Base-by-base conservation (phyloP, 768 basidiomycete species). In the Leucosporidium yakuticum region DNA sequence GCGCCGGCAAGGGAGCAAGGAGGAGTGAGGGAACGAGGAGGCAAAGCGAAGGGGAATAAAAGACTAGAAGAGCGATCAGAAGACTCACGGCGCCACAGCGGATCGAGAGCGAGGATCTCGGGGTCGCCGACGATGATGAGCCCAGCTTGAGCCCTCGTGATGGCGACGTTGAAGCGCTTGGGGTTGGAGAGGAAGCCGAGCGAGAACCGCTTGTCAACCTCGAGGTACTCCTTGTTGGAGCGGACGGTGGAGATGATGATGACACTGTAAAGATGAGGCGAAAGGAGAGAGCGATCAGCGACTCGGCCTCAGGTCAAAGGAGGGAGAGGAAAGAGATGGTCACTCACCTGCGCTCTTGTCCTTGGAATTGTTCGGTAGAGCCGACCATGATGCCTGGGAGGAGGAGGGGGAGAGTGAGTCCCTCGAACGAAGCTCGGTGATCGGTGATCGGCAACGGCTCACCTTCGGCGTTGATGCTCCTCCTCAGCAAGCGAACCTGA, bases 141-240 rank as follows among this genome's bases (percentile, higher is more conserved):
- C 0, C 78, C 67, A 55, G 78, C 77, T 60, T 78, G 77, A 1
- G 79, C 78, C 32, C 79, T 68, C 1, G 79, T 80, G 54, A 78
- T 76, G 32, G 78, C 76, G n/a, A 79, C 79, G 69, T 80, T 80
- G 76, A 80, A 77, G 15, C 79, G 73, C 60, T 77, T 77, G 12
- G 74, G 72, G 62, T 77, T 74, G 29, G 73, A 64, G 53, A 77
- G 75, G 54, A 80, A 68, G 12, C 79, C 79, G 69, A 78, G 74
- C n/a, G 75, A 74, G 27, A 71, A 73, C n/a, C 62, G 31, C 49
- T 66, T 64, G 65, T 79, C 79, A 39, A 71, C 63, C 6, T 58
- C 59, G 36, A 79, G 59, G 69, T 76, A 79, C 20, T 77, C 60
- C 2, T 64, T 50, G 11, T 77, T 77, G 17, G 73, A 72, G 8